phyloP scores from a whole-genome alignment of 345 rosid genomes.

The Acer yangbiense region DNA sequence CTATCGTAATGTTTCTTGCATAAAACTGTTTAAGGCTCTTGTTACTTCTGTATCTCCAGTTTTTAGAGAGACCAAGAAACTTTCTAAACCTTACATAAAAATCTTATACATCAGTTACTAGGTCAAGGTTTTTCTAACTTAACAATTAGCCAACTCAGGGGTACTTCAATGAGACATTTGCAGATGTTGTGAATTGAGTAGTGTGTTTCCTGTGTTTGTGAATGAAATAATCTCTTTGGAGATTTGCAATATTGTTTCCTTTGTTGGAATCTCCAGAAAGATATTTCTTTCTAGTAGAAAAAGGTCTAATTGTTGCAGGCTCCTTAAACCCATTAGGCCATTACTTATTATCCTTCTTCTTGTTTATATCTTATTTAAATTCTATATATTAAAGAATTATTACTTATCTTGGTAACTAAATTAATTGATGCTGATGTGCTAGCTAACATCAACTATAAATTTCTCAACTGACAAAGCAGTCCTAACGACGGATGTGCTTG shows the following conservation, averaged over 20 bases:
- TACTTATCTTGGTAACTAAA: neutral
- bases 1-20: neutral
- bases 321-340: neutral
- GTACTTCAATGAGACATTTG: neutral
- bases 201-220: neutral
- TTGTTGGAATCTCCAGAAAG: neutral
- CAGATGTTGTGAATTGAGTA: neutral
- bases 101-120: neutral
- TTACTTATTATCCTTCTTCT: too few relatives aligned
- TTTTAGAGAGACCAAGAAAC: neutral
- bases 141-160: neutral
- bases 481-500: slow-evolving; percentile 30
- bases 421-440: slow-evolving; percentile 20
- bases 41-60: neutral
- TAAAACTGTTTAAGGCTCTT: neutral
- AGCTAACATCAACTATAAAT: slow-evolving; percentile 27
- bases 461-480: slow-evolving; percentile 24
- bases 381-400: neutral
- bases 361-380: neutral
- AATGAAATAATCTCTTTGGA: neutral
- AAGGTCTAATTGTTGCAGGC: neutral
- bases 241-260: too few relatives aligned
- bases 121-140: neutral
- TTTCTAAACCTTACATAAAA: neutral
- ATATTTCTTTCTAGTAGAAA: neutral